Percentiles rank a stretch among this genome's conserved stretches.
Evolutionary conservation across 2,329 filamentous ascomycete species (phyloP).

Genomic region (Metarhizium brunneum): DNA sequence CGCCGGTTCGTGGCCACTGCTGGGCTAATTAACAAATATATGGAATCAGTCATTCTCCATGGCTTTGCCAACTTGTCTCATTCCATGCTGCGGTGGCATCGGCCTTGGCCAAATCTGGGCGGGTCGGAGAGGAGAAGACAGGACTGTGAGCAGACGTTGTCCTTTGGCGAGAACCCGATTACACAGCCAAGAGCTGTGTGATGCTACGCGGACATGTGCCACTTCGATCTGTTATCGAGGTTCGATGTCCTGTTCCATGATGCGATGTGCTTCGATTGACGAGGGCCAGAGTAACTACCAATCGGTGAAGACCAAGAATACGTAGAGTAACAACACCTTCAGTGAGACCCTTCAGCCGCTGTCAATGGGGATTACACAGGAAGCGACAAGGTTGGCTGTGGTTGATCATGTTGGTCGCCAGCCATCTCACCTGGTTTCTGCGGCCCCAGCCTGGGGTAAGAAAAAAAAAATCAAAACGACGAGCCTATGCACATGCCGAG

Average conservation of each 20-base stretch:
- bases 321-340: too few species aligned
- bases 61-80: not conserved
- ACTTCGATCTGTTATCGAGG: not conserved
- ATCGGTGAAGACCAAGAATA: not conserved
- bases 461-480: not conserved
- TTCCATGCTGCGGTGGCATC: not conserved
- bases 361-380: not conserved
- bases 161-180: not conserved
- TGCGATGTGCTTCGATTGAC: not conserved
- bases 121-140: not conserved
- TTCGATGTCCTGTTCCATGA: not conserved
- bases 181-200: not conserved
- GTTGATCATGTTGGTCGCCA: not conserved
- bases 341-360: not conserved
- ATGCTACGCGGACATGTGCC: not conserved
- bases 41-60: too few species aligned
- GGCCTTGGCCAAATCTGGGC: not conserved
- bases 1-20: too few species aligned
- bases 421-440: not conserved
- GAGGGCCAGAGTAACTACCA: not conserved
- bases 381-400: not conserved
- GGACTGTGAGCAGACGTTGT: not conserved
- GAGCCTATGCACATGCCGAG: not conserved
- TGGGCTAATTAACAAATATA: too few species aligned
- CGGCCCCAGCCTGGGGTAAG: not conserved